Evolutionary conservation across 768 basidiomycete genomes (phyloP), one percentile per base, ranked within the genome.

Genomic region (Naganishia randhawae): DNA sequence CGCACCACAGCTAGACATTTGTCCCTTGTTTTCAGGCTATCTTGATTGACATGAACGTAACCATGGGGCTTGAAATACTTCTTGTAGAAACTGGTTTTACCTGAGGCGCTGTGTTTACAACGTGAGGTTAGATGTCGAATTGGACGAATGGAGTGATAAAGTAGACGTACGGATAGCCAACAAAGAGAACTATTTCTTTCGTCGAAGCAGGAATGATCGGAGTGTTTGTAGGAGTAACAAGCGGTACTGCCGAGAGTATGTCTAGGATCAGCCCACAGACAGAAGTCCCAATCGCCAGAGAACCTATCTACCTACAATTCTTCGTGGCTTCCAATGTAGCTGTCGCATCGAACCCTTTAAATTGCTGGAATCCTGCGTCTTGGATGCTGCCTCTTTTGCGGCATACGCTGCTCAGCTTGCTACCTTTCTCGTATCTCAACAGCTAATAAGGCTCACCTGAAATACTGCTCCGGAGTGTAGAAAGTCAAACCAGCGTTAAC

Each of bases 1-100:
- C 68, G 51, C 3, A 66, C 68, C 3, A 35, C 32, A 33, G 69
- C 35, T 22, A 71, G 29, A 73, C 94, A 96, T 73, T 87, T 90
- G 11, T 85, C 81, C 50, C 89, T 84, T n/a, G 86, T 87, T 61
- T 85, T 85, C 16, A 97, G 80, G 2, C 82, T 86, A 76, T 95
- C 92, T 79, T 95, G 92, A 75, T 95, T 95, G 69, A 98, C 84
- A 71, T 94, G 91, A 1, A 83, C 79, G 78, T 97, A 96, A 16
- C 85, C 87, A 4, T 79, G 81, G 0, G 86, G 82, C 19, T 82
- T 78, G 78, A 97, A 94, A 76, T 92, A 82, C 50, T 76, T 83
- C 19, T 82, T 82, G 78, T 84, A 97, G 79, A 96, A 90, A 0
- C 88, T 84, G 0, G 90, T 87, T 80, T 98, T 97, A 48, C 95